Conservation (phyloP, 176 grass and related monocot genomes). For the Elymus sibiricus region DNA sequence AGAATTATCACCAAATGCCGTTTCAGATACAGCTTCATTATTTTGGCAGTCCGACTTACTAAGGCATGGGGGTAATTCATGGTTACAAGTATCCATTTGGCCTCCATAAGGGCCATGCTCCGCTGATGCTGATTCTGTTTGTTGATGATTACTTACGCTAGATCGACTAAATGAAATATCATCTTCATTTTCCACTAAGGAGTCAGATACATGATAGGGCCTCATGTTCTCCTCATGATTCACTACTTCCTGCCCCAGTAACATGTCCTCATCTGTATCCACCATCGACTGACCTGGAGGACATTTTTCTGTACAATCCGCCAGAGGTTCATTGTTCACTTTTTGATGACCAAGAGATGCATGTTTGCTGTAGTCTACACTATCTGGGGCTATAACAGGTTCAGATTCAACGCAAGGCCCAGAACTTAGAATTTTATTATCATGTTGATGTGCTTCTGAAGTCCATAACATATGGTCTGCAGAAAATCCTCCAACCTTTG, state of each 20-base stretch:
- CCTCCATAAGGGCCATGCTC: conserved; percentile 12
- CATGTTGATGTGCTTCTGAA: conserved; percentile 28
- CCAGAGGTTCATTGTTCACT: conserved; percentile 14
- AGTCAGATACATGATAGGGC: conserved; percentile 12
- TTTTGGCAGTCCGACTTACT: not conserved
- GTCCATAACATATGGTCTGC: conserved; percentile 1
- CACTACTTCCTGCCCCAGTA: conserved; percentile 25
- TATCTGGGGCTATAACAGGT: conserved; percentile 7
- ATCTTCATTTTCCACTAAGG: conserved; percentile 3
- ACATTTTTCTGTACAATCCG: not conserved
- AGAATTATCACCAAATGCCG: conserved; percentile 27
- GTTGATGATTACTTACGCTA: conserved; percentile 20
- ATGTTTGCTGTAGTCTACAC: conserved; percentile 8
- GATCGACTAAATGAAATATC: conserved; percentile 1
- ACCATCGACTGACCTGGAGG: not conserved
- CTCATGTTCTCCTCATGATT: conserved; percentile 11
- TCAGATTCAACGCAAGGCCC: conserved; percentile 2
- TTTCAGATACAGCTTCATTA: conserved; percentile 27
- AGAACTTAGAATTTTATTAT: conserved; percentile 18
- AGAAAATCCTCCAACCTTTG: conserved; percentile 14
- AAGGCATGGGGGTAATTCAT: conserved; percentile 16
- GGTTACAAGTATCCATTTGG: conserved; percentile 19
- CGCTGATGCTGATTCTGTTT: conserved; percentile 18
- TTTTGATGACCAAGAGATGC: conserved; percentile 36
- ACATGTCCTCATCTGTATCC: conserved; percentile 34